Percentiles rank a stretch among this genome's conserved stretches.
phyloP scores from a whole-genome alignment of 495 filamentous ascomycete genomes.

The Xylaria longipes region DNA sequence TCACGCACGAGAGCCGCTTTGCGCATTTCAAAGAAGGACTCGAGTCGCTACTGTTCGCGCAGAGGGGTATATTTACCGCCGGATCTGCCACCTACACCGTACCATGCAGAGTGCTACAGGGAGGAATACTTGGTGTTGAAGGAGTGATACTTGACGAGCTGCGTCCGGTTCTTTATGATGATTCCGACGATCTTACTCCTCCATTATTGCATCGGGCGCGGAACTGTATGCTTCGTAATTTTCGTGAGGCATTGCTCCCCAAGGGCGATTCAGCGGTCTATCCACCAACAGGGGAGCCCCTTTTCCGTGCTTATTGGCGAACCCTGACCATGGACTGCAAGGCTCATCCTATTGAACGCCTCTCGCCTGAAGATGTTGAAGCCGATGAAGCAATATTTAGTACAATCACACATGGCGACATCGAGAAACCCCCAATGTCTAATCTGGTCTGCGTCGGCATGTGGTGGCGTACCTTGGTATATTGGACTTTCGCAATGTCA shows the following conservation, averaged over 20 bases:
- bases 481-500: conserved; percentile 23
- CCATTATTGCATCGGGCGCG: not conserved
- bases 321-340: conserved; percentile 30
- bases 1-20: not conserved
- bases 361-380: conserved; percentile 12
- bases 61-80: conserved; percentile 25
- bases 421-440: not conserved
- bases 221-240: not conserved
- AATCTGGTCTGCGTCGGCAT: not conserved
- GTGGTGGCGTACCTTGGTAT: not conserved
- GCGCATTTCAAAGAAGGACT: conserved; percentile 13
- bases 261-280: not conserved
- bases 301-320: conserved; percentile 25
- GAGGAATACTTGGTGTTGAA: not conserved
- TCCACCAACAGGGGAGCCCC: conserved; percentile 14
- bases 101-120: conserved; percentile 8
- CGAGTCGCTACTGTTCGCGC: conserved; percentile 22
- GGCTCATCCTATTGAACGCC: conserved; percentile 28
- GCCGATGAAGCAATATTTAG: conserved; percentile 14
- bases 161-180: not conserved
- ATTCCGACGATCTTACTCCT: not conserved
- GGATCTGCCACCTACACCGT: conserved; percentile 11
- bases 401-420: not conserved
- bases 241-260: not conserved
- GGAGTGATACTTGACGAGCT: conserved; percentile 6